A percentile compares a stretch with the other conserved stretches of the same genome.
Conservation (phyloP, 179 eudicot genomes). For the Beta corolliflora region DNA sequence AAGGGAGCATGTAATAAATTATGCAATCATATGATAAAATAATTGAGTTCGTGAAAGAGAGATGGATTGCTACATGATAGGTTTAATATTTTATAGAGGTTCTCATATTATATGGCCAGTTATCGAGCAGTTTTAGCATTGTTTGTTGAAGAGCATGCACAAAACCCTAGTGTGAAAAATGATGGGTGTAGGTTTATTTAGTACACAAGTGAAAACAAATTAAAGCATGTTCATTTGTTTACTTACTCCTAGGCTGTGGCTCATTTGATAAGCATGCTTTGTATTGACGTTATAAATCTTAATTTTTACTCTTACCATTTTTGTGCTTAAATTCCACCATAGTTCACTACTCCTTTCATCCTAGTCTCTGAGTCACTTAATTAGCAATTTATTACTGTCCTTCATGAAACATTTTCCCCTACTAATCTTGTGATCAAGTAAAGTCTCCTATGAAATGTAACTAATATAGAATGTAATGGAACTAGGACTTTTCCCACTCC, state of each 20-base stretch:
- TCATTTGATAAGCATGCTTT: constrained; percentile 44
- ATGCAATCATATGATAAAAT: constrained; percentile 28
- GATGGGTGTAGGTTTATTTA: constrained; percentile 29
- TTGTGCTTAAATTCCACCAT: not conserved
- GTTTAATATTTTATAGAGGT: not conserved
- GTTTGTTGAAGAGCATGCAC: constrained; percentile 30
- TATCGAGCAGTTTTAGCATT: not conserved
- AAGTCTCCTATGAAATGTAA: too few species aligned
- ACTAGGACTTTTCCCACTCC: too few species aligned
- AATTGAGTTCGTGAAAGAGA: constrained; percentile 23
- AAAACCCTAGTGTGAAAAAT: constrained; percentile 30
- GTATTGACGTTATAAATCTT: constrained; percentile 20
- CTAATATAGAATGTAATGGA: too few species aligned
- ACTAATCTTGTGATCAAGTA: too few species aligned
- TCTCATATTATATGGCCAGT: not conserved
- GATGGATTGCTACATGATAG: not conserved
- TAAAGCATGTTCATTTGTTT: constrained; percentile 28
- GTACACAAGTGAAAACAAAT: not conserved
- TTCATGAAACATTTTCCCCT: too few species aligned
- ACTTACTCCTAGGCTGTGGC: constrained; percentile 8
- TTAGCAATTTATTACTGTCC: too few species aligned
- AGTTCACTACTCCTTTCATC: too few species aligned
- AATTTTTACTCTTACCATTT: constrained; percentile 3
- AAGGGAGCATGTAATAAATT: constrained; percentile 18
- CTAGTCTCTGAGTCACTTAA: too few species aligned